These are phyloP conservation scores for Thermothelomyces thermophilus DNA, from an alignment of 2,329 filamentous ascomycete genomes.

Conservation along the genomic window DNA sequence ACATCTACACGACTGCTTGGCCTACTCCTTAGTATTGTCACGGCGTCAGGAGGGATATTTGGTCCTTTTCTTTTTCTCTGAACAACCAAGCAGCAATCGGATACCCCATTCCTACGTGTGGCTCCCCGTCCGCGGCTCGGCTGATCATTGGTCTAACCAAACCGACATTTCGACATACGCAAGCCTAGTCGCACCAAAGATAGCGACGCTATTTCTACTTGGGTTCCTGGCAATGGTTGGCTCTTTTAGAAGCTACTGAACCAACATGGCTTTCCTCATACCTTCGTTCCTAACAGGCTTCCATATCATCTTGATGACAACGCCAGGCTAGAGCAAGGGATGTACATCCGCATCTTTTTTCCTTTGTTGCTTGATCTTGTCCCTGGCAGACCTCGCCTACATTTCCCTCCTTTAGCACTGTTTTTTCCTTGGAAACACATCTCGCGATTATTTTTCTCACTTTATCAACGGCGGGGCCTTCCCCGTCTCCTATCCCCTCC, in stretches of 20 bases:
- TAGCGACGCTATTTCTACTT: no score
- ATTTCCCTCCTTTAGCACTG: background rate
- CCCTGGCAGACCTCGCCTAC: background rate
- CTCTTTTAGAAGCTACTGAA: no score
- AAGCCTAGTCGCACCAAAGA: no score
- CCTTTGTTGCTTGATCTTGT: background rate
- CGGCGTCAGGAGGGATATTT: background rate
- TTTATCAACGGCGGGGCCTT: no score
- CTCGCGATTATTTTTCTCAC: no score
- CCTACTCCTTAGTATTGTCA: background rate
- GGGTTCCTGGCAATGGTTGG: no score
- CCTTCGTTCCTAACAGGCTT: background rate
- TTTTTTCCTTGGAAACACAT: background rate
- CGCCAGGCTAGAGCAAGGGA: background rate
- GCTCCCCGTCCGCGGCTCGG: background rate
- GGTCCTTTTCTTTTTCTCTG: background rate
- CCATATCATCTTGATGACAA: conserved; percentile 1
- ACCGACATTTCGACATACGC: background rate
- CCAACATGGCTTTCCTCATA: background rate
- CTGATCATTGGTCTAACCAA: background rate
- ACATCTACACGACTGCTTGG: background rate
- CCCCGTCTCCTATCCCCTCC: no score
- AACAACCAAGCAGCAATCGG: conserved; percentile 1
- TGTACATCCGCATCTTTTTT: background rate
- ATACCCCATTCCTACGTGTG: background rate